Conservation (phyloP, 2,329 filamentous ascomycete genomes). For the Cylindrodendrum hubeiense region DNA sequence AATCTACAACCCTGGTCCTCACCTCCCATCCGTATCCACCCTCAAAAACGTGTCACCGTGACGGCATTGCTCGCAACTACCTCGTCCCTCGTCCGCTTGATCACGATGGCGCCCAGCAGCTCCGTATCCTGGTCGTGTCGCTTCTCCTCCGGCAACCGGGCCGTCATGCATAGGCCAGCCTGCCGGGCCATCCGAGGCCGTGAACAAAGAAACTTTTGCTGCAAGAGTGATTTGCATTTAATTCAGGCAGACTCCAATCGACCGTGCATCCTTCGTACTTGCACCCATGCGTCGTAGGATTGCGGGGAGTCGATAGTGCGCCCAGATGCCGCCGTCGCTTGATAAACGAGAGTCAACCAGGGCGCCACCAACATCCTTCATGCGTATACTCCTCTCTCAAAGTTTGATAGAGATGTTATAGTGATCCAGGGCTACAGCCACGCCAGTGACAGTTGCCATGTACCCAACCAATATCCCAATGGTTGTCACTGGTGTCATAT, state of each 20-base stretch:
- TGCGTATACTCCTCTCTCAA: constrained; percentile 48
- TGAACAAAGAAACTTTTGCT: constrained; percentile 14
- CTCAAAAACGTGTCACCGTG: background rate
- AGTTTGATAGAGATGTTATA: constrained; percentile 79
- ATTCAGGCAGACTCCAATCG: constrained; percentile 13
- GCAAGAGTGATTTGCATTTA: constrained; percentile 16
- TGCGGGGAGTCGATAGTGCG: constrained; percentile 1
- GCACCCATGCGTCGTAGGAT: constrained; percentile 11
- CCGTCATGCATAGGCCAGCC: constrained; percentile 4
- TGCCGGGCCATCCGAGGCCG: background rate
- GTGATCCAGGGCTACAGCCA: constrained; percentile 76
- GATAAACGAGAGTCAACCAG: background rate
- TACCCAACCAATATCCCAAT: constrained; percentile 84
- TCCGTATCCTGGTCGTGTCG: background rate
- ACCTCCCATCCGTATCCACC: constrained; percentile 17
- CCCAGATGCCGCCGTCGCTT: background rate
- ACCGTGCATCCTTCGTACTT: constrained; percentile 6
- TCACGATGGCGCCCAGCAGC: background rate
- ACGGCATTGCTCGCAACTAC: background rate
- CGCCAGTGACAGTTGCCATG: constrained; percentile 72
- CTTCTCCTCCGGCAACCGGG: constrained; percentile 5
- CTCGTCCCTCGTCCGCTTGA: background rate
- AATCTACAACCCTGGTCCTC: constrained; percentile 21
- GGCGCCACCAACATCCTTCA: background rate
- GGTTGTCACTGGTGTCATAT: constrained; percentile 72